Evolutionary conservation across 495 filamentous ascomycete genomes (phyloP).

Genomic region (Pseudevernia furfuracea): DNA sequence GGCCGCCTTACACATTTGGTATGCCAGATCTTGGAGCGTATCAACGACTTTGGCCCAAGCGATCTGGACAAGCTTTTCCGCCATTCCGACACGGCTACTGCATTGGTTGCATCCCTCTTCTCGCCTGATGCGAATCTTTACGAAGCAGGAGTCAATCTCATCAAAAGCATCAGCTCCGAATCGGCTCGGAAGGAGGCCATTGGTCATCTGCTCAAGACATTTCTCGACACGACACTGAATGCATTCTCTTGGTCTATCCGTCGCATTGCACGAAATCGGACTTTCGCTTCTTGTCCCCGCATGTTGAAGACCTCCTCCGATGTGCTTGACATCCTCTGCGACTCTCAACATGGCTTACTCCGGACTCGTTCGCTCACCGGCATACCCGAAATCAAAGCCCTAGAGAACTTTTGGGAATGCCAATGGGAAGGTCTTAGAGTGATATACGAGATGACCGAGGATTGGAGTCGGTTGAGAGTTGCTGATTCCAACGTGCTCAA

Average conservation of each 20-base stretch:
- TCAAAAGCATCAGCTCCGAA: conserved; percentile 70
- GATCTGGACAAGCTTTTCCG: conserved; percentile 59
- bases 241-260: conserved; percentile 54
- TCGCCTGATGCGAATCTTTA: conserved; percentile 62
- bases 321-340: conserved; percentile 74
- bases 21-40: conserved; percentile 61
- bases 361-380: conserved; percentile 53
- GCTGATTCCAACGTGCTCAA: conserved; percentile 69
- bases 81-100: conserved; percentile 52
- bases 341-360: conserved; percentile 70
- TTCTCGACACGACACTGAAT: conserved; percentile 54
- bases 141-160: conserved; percentile 65
- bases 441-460: conserved; percentile 76
- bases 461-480: conserved; percentile 48
- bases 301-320: conserved; percentile 68
- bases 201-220: conserved; percentile 55
- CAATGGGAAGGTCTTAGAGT: conserved; percentile 71
- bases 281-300: conserved; percentile 59
- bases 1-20: conserved; percentile 61
- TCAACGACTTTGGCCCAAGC: conserved; percentile 62
- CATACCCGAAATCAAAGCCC: conserved; percentile 50
- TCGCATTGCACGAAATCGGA: conserved; percentile 47
- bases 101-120: conserved; percentile 61
- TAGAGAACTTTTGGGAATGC: conserved; percentile 71
- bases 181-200: conserved; percentile 66